Evolutionary conservation across 805 yeast genomes (phyloP), one percentile per base, ranked within the genome.

Genomic region (Brettanomyces nanus): DNA sequence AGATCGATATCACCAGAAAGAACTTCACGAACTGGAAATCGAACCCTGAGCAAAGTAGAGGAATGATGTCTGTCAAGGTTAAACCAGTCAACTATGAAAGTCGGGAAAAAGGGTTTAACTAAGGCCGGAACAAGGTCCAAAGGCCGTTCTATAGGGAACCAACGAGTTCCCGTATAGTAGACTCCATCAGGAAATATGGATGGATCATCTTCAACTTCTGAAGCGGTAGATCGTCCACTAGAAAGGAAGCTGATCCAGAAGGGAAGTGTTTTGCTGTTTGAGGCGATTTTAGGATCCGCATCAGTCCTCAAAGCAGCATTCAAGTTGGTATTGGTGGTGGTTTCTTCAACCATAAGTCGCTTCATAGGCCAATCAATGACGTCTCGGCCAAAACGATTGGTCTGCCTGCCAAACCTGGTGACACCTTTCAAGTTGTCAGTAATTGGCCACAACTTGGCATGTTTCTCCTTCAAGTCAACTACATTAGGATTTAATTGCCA

Each of bases 371-470:
- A 52, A 3, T 28, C 35, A 43, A 49, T 49, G 6, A 29, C 14
- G 23, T 25, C 26, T 10, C 29, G 28, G 6, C 25, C 37, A 5
- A 44, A 10, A n/a, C 31, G 20, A 38, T 52, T 52, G 14, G 54
- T 46, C 6, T 22, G 3, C 4, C 28, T 23, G 7, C 42, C 31
- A 31, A 50, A 52, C 1, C n/a, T 19, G 14, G 39, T 26, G 0
- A 49, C 40, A 9, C 53, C 41, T 32, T 33, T 36, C 3, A 52
- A 37, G 37, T 46, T 42, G 28, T 49, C 53, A 1, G 58, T 52
- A 26, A 53, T 45, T 3, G 58, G 58, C 58, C 58, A 53, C 9
- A 52, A 26, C 28, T 45, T 40, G 19, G 42, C 42, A 36, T 36
- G 45, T 22, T 41, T 41, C 9, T 51, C 38, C 33, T 45, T 50